These are phyloP conservation scores for Clavispora fructus DNA, from an alignment of 805 yeast genomes.

Conservation along the genomic window DNA sequence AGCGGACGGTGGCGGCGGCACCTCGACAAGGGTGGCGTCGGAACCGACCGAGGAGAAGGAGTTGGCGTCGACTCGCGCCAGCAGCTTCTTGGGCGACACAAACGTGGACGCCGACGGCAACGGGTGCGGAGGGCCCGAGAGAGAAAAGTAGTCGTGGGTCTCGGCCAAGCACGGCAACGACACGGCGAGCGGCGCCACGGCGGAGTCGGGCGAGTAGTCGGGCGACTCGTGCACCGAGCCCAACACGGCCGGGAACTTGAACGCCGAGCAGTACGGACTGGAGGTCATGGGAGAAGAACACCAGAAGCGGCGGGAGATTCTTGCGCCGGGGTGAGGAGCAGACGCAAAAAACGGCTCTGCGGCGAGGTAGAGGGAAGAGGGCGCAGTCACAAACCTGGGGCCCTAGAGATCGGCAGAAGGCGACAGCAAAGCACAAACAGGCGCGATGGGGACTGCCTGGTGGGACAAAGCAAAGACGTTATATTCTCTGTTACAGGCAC, in stretches of 20 bases:
- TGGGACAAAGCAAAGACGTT: not conserved
- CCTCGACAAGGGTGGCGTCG: conserved; percentile 13
- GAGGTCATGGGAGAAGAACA: conserved; percentile 8
- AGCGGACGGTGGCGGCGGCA: not conserved
- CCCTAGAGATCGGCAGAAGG: not conserved
- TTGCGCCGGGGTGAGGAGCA: too few species aligned
- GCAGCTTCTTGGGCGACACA: not conserved
- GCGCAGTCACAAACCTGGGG: too few species aligned
- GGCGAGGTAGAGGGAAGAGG: too few species aligned
- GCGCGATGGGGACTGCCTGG: not conserved
- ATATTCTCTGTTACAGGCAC: not conserved
- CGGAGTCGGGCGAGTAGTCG: not conserved
- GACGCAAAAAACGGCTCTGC: too few species aligned
- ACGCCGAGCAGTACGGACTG: conserved; percentile 11
- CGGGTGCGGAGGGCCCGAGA: conserved; percentile 2
- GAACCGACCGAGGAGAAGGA: conserved; percentile 27
- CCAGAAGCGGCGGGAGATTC: not conserved
- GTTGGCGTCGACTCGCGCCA: conserved; percentile 7
- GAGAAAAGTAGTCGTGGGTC: conserved; percentile 8
- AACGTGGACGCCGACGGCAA: not conserved
- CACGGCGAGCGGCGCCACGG: not conserved
- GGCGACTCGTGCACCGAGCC: not conserved
- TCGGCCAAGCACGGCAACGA: not conserved
- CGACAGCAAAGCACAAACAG: not conserved
- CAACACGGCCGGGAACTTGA: conserved; percentile 11